Evolutionary conservation across 257 asterid species (phyloP).

Genomic region (Nicotiana tomentosiformis): DNA sequence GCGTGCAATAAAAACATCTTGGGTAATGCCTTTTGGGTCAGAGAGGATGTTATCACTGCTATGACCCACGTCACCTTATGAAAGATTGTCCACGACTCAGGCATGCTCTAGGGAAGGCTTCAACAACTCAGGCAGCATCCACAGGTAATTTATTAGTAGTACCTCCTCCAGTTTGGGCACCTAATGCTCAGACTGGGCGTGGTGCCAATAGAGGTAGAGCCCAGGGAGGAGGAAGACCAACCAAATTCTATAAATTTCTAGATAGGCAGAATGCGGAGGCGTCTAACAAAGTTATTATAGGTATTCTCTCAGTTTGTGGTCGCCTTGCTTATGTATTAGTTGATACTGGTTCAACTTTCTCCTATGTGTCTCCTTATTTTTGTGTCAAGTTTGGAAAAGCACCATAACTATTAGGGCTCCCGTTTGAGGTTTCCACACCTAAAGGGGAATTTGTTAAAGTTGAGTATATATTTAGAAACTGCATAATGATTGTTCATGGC

Average conservation of each 20-base stretch:
- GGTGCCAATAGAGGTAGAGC: neutral
- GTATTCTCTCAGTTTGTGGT: neutral
- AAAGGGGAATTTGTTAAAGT: neutral
- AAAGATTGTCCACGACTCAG: neutral
- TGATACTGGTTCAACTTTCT: too few relatives aligned
- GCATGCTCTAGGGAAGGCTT: neutral
- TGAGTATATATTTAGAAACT: neutral
- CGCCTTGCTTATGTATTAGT: neutral
- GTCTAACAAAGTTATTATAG: too few relatives aligned
- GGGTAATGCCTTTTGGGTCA: too few relatives aligned
- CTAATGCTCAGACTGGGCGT: neutral
- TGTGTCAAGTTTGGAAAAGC: too few relatives aligned
- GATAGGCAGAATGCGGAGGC: neutral
- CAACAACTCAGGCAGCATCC: neutral
- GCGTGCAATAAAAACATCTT: too few relatives aligned
- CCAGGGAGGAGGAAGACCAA: neutral
- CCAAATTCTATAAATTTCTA: neutral
- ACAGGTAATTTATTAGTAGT: neutral
- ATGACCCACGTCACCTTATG: too few relatives aligned
- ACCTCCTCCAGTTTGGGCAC: neutral
- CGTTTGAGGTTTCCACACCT: neutral
- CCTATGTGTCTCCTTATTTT: too few relatives aligned
- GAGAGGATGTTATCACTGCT: too few relatives aligned
- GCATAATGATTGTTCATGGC: too few relatives aligned
- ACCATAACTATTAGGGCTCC: accelerated